Conservation (phyloP, 441 rosid genomes). For the Sinapis alba region DNA sequence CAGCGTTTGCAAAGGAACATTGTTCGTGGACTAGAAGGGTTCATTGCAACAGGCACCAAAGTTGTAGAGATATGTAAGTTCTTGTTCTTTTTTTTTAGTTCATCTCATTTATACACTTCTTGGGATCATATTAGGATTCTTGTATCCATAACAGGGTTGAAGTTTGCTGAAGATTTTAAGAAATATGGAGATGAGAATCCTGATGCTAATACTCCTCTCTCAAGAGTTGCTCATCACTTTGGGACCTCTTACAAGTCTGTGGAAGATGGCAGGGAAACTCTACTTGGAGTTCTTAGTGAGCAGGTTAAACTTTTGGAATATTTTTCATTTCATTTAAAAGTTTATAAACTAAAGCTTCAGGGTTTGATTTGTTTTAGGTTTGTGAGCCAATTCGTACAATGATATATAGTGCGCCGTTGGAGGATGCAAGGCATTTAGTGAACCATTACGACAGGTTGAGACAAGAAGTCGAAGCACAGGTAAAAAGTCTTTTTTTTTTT, state of each 20-base stretch:
- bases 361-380: slow-evolving; percentile 57
- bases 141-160: slow-evolving; percentile 53
- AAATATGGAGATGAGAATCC: slow-evolving; percentile 74
- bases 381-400: slow-evolving; percentile 71
- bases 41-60: slow-evolving; percentile 64
- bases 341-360: slow-evolving; percentile 30
- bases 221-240: slow-evolving; percentile 68
- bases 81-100: slow-evolving; percentile 10
- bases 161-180: slow-evolving; percentile 80
- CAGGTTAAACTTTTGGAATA: slow-evolving; percentile 47
- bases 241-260: slow-evolving; percentile 71
- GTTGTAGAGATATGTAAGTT: slow-evolving; percentile 77
- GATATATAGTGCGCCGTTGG: slow-evolving; percentile 88
- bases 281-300: slow-evolving; percentile 61
- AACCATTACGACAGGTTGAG: slow-evolving; percentile 83
- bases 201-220: slow-evolving; percentile 48
- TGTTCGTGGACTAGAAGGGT: slow-evolving; percentile 82
- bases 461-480: slow-evolving; percentile 94
- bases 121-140: slow-evolving; percentile 1
- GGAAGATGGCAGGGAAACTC: slow-evolving; percentile 73
- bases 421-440: slow-evolving; percentile 91
- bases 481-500: slow-evolving; percentile 32
- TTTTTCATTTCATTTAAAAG: slow-evolving; percentile 18
- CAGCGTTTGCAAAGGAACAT: slow-evolving; percentile 93
- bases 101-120: slow-evolving; percentile 25